Conservation (phyloP, 441 rosid genomes). For the Bocquillonia castaneifolia region DNA sequence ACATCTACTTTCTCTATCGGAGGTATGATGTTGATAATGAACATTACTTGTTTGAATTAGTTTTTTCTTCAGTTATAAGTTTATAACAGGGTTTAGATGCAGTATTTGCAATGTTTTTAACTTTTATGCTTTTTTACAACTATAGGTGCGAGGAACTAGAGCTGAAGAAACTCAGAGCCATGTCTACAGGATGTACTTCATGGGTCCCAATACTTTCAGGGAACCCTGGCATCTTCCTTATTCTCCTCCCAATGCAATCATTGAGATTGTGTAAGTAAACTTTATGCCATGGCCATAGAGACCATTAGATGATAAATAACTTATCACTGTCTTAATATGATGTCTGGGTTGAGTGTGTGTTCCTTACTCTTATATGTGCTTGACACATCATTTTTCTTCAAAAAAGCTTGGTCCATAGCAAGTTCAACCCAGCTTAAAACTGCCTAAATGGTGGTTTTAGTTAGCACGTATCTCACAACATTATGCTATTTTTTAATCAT, state of each 20-base stretch:
- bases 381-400: background rate
- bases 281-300: conserved; percentile 2
- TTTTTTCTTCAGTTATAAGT: conserved; percentile 25
- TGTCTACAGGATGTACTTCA: conserved; percentile 85
- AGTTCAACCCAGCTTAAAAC: background rate
- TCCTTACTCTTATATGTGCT: background rate
- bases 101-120: conserved; percentile 15
- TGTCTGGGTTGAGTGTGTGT: background rate
- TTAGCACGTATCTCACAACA: background rate
- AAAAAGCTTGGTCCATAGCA: background rate
- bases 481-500: background rate
- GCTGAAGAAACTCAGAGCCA: conserved; percentile 96
- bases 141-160: conserved; percentile 83
- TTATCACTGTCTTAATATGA: conserved; percentile 1
- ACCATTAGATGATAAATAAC: conserved; percentile 8
- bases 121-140: conserved; percentile 23
- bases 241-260: conserved; percentile 85
- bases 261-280: conserved; percentile 84
- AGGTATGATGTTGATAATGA: conserved; percentile 46
- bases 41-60: conserved; percentile 19
- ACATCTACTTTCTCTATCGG: conserved; percentile 83
- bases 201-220: conserved; percentile 96
- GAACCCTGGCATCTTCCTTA: conserved; percentile 99
- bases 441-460: background rate
- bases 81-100: conserved; percentile 3